Evolutionary conservation across 192 early-diverging fungal species (phyloP).

Genomic region (Gryganskiella cystojenkinii): DNA sequence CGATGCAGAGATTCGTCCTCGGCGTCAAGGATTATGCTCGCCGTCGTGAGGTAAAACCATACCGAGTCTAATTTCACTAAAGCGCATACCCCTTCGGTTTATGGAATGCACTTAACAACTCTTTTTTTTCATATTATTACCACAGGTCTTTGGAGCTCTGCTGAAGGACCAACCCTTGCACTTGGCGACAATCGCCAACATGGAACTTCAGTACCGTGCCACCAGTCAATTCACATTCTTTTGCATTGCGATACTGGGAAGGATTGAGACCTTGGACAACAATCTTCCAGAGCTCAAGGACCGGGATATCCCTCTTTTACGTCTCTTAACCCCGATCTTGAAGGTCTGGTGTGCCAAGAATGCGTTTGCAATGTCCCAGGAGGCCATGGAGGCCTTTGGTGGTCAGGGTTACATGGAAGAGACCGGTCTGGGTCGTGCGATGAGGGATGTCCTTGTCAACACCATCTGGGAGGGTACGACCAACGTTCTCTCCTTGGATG

Average conservation of each 20-base stretch:
- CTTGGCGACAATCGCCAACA: conserved; percentile 63
- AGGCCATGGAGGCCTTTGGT: conserved; percentile 75
- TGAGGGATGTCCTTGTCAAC: conserved; percentile 72
- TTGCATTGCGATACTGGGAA: conserved; percentile 65
- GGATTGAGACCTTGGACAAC: conserved; percentile 51
- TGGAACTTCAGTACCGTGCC: conserved; percentile 67
- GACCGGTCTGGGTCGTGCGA: conserved; percentile 63
- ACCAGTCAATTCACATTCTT: conserved; percentile 66
- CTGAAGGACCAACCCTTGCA: conserved; percentile 72
- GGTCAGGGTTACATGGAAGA: conserved; percentile 85
- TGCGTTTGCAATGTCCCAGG: conserved; percentile 57
- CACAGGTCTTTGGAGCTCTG: conserved; percentile 61
- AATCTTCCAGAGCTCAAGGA: conserved; percentile 33
- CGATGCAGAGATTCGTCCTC: conserved; percentile 61
- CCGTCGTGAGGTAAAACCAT: conserved; percentile 27
- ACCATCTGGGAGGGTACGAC: conserved; percentile 84
- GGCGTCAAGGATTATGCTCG: conserved; percentile 70
- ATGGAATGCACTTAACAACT: conserved; percentile 46
- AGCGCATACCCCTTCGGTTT: not conserved
- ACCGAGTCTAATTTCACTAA: no score
- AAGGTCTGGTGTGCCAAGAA: conserved; percentile 69
- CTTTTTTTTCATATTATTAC: not conserved
- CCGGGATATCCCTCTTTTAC: conserved; percentile 55
- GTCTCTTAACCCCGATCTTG: conserved; percentile 74
- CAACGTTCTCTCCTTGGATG: conserved; percentile 74